These are phyloP conservation scores for Castanea mollissima DNA, from an alignment of 306 rosid genomes.

Conservation along the genomic window DNA sequence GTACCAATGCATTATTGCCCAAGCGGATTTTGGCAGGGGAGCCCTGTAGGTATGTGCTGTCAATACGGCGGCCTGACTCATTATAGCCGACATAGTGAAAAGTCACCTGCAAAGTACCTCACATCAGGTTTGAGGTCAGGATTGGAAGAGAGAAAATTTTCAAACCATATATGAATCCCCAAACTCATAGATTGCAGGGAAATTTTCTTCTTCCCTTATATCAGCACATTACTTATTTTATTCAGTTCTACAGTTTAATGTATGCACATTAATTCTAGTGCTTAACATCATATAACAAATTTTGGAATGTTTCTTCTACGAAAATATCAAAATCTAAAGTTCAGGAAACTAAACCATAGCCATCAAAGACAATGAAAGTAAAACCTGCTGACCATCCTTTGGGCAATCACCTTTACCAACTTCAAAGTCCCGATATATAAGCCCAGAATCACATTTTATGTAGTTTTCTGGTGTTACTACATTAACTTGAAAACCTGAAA, in stretches of 20 bases:
- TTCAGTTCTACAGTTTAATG: too few species aligned
- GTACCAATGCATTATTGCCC: conserved; percentile 90
- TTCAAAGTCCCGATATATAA: conserved; percentile 72
- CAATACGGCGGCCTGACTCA: conserved; percentile 96
- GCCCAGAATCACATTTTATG: conserved; percentile 68
- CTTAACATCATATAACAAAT: conserved; percentile 7
- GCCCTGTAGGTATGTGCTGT: conserved; percentile 87
- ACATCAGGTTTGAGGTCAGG: not conserved
- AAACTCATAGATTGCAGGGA: not conserved
- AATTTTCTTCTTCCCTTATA: too few species aligned
- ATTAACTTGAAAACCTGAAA: conserved; percentile 81
- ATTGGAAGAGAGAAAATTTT: not conserved
- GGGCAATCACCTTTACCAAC: conserved; percentile 98
- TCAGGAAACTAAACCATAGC: not conserved
- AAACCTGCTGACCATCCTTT: conserved; percentile 98
- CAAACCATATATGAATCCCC: not conserved
- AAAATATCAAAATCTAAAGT: not conserved
- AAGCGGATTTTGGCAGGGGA: conserved; percentile 93
- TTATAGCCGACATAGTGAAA: conserved; percentile 93
- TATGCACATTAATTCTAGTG: not conserved
- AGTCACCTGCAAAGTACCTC: conserved; percentile 56
- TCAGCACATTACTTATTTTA: too few species aligned
- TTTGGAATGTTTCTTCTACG: not conserved
- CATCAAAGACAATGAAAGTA: conserved; percentile 36
- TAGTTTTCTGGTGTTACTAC: conserved; percentile 65